These are phyloP conservation scores for Saccharomycopsis fodiens DNA, from an alignment of 805 yeast genomes.

Conservation along the genomic window DNA sequence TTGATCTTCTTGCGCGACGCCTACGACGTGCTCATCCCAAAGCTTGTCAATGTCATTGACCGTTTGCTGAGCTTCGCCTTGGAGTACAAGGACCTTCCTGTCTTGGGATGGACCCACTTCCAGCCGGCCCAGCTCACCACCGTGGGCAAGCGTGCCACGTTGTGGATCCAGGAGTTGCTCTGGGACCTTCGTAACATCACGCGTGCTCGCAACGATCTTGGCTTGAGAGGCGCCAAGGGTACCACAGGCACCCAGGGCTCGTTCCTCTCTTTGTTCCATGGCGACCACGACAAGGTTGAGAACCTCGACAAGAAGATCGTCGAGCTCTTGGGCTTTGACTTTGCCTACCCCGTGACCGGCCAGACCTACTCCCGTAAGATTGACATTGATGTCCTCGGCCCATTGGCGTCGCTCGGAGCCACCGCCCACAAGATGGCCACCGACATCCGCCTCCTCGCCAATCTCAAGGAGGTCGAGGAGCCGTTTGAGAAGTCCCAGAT, in stretches of 20 bases:
- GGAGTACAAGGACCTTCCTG: constrained; percentile 91
- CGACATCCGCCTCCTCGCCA: constrained; percentile 90
- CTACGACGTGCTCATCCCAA: constrained; percentile 86
- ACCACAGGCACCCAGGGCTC: constrained; percentile 99
- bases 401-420: constrained; percentile 91
- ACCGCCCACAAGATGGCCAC: constrained; percentile 97
- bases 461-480: constrained; percentile 95
- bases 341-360: constrained; percentile 95
- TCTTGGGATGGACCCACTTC: constrained; percentile 98
- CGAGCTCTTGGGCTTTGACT: constrained; percentile 86
- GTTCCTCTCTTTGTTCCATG: constrained; percentile 89
- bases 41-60: constrained; percentile 91
- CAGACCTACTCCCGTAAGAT: constrained; percentile 99
- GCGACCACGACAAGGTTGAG: constrained; percentile 95
- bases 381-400: constrained; percentile 88
- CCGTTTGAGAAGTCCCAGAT: constrained; percentile 98
- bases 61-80: constrained; percentile 82
- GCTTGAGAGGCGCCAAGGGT: constrained; percentile 97
- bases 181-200: constrained; percentile 96
- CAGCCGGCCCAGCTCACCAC: constrained; percentile 99
- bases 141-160: constrained; percentile 94
- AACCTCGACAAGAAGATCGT: constrained; percentile 85
- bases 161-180: constrained; percentile 94
- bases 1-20: constrained; percentile 95
- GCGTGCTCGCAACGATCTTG: constrained; percentile 94